Percentiles rank a stretch among this genome's conserved stretches.
These are phyloP conservation scores for Gyrodon lividus DNA, from an alignment of 768 basidiomycete species.

Conservation along the genomic window DNA sequence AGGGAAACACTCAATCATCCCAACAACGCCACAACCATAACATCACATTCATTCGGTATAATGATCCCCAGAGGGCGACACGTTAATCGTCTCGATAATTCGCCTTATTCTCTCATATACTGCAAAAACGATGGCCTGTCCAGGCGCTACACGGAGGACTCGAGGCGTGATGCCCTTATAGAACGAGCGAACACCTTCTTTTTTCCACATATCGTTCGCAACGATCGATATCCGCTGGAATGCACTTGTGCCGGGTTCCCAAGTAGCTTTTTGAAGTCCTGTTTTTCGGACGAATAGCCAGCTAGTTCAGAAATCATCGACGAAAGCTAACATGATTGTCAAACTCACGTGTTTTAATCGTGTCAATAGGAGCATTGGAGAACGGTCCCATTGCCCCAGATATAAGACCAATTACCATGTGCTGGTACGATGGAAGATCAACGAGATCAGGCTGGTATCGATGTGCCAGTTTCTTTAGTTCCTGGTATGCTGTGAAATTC, in stretches of 20 bases:
- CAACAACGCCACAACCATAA: neutral
- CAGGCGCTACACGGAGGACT: slow-evolving; percentile 94
- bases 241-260: slow-evolving; percentile 70
- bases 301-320: slow-evolving; percentile 1
- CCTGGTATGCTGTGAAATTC: slow-evolving; percentile 98
- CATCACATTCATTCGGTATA: slow-evolving; percentile 60
- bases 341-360: slow-evolving; percentile 87
- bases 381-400: slow-evolving; percentile 99
- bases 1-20: neutral
- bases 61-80: slow-evolving; percentile 56
- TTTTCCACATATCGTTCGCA: slow-evolving; percentile 88
- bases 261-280: slow-evolving; percentile 86
- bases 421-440: slow-evolving; percentile 91
- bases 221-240: slow-evolving; percentile 78
- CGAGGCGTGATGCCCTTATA: slow-evolving; percentile 99
- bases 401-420: slow-evolving; percentile 91
- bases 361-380: slow-evolving; percentile 94
- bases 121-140: slow-evolving; percentile 95
- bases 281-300: slow-evolving; percentile 8
- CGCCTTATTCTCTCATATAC: slow-evolving; percentile 89
- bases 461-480: slow-evolving; percentile 85
- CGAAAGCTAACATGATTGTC: neutral
- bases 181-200: slow-evolving; percentile 87
- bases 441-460: slow-evolving; percentile 71
- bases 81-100: slow-evolving; percentile 66